Evolutionary conservation across 2,329 filamentous ascomycete species (phyloP).

Genomic region (Chaetomium globosum): DNA sequence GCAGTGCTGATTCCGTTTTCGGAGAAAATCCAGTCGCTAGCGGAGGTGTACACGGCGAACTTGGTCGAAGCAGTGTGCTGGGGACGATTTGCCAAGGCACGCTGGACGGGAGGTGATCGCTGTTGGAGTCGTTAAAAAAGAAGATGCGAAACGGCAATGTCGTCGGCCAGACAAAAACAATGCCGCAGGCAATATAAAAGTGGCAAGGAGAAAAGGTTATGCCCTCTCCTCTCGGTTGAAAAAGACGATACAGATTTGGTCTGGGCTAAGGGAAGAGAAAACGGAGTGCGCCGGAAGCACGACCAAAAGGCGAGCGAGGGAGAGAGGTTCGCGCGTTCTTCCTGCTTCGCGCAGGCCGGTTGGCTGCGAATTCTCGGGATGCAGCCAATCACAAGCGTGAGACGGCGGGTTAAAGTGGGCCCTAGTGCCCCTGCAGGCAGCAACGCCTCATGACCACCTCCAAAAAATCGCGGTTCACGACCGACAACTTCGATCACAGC

Average conservation of each 20-base stretch:
- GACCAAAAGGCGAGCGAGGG: conserved; percentile 11
- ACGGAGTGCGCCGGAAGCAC: background rate
- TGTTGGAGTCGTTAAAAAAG: background rate
- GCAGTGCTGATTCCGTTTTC: background rate
- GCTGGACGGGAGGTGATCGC: background rate
- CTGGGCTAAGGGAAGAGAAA: background rate
- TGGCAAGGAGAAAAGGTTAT: background rate
- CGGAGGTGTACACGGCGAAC: background rate
- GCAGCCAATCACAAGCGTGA: conserved; percentile 26
- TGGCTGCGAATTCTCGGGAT: conserved; percentile 21
- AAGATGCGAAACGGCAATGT: conserved; percentile 8
- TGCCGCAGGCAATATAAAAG: conserved; percentile 1
- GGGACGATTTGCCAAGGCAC: conserved; percentile 1
- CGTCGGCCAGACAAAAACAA: conserved; percentile 3
- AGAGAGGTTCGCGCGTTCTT: conserved; percentile 32
- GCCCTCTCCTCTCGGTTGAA: background rate
- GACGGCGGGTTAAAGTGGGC: conserved; percentile 15
- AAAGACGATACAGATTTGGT: conserved; percentile 4
- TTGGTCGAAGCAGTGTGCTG: background rate
- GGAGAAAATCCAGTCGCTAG: background rate
- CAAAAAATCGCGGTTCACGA: conserved; percentile 30
- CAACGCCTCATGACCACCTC: conserved; percentile 34
- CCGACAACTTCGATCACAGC: conserved; percentile 13
- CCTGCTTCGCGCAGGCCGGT: conserved; percentile 28
- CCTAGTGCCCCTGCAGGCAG: conserved; percentile 33